These are phyloP conservation scores for Fragaria vesca DNA, from an alignment of 306 rosid genomes.

Conservation along the genomic window DNA sequence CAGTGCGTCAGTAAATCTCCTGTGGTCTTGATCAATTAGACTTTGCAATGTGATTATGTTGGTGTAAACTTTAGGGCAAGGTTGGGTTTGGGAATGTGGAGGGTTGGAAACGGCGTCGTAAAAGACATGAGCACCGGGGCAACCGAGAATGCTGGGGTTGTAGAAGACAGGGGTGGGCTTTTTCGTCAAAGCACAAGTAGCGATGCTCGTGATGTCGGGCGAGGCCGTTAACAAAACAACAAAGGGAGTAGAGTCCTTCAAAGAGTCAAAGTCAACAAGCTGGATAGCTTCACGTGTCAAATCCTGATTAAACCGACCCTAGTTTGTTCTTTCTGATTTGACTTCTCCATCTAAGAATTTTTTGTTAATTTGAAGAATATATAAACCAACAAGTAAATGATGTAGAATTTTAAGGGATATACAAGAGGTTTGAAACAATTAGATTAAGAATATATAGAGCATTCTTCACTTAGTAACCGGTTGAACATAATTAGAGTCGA, in stretches of 20 bases:
- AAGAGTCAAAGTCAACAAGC: not conserved
- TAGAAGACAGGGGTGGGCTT: conserved; percentile 6
- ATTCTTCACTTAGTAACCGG: too few species aligned
- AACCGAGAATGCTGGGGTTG: conserved; percentile 17
- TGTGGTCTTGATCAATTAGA: not conserved
- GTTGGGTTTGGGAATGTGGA: not conserved
- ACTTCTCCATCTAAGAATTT: not conserved
- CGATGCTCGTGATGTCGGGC: conserved; percentile 17
- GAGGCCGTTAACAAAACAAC: conserved; percentile 2
- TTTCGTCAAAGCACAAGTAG: conserved; percentile 7
- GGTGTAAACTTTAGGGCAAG: not conserved
- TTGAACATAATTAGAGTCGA: too few species aligned
- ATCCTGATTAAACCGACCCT: not conserved
- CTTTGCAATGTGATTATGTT: not conserved
- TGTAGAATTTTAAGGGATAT: not conserved
- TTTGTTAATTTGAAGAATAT: not conserved
- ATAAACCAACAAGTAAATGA: not conserved
- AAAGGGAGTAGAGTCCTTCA: not conserved
- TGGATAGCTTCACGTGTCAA: not conserved
- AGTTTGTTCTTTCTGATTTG: conserved; percentile 2
- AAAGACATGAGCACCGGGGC: conserved; percentile 3
- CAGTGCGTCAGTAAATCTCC: not conserved
- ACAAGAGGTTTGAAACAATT: too few species aligned
- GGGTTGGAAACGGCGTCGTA: not conserved
- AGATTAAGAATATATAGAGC: too few species aligned